These are phyloP conservation scores for Schizosaccharomyces japonicus DNA, from an alignment of 805 yeast species.

Conservation along the genomic window DNA sequence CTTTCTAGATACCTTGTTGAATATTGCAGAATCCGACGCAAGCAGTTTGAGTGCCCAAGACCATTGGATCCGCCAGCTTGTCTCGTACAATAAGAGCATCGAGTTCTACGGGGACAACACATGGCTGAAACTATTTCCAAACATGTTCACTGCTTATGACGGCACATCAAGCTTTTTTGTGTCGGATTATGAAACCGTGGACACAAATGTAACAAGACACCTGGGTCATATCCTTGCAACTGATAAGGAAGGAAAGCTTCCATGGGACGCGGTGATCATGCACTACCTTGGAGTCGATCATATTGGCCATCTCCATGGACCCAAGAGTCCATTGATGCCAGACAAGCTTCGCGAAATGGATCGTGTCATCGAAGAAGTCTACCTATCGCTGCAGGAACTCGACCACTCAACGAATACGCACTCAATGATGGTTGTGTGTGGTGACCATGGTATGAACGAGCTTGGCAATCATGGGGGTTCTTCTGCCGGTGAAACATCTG, in stretches of 20 bases:
- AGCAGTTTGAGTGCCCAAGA: slow-evolving; percentile 54
- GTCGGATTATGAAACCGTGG: slow-evolving; percentile 85
- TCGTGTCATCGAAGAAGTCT: slow-evolving; percentile 22
- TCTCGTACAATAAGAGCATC: slow-evolving; percentile 7
- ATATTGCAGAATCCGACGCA: slow-evolving; percentile 69
- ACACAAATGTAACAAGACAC: slow-evolving; percentile 76
- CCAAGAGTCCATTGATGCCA: slow-evolving; percentile 54
- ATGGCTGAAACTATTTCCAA: slow-evolving; percentile 78
- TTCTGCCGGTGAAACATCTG: slow-evolving; percentile 71
- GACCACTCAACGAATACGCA: slow-evolving; percentile 7
- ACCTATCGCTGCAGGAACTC: slow-evolving; percentile 16
- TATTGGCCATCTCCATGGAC: slow-evolving; percentile 94
- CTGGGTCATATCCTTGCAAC: slow-evolving; percentile 31
- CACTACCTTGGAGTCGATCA: slow-evolving; percentile 91
- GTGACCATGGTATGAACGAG: slow-evolving; percentile 94
- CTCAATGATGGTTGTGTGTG: slow-evolving; percentile 53
- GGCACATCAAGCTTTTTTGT: slow-evolving; percentile 91
- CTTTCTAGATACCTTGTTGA: slow-evolving; percentile 77
- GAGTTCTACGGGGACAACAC: slow-evolving; percentile 87
- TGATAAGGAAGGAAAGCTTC: slow-evolving; percentile 10
- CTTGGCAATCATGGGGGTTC: slow-evolving; percentile 90
- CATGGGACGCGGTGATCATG: slow-evolving; percentile 70
- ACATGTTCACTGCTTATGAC: slow-evolving; percentile 36
- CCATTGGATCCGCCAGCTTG: slow-evolving; percentile 63
- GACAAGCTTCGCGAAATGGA: slow-evolving; percentile 77